Evolutionary conservation across 169 alveolate species (phyloP).

Genomic region (Perkinsus olseni): DNA sequence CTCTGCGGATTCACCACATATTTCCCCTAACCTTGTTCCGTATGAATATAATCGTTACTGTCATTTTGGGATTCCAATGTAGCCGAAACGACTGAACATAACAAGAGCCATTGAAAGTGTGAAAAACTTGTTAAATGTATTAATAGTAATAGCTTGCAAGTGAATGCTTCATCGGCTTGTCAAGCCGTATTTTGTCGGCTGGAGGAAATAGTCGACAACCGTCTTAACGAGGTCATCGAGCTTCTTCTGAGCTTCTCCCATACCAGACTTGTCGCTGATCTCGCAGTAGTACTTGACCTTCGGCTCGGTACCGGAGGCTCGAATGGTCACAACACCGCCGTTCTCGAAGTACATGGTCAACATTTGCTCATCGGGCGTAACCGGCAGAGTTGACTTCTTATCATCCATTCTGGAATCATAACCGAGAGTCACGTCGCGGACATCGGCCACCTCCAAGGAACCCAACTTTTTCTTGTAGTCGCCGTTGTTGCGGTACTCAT

Average conservation of each 20-base stretch:
- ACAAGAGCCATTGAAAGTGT: too few species aligned
- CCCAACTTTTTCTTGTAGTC: constrained; percentile 26
- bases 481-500: constrained; percentile 41
- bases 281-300: constrained; percentile 47
- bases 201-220: constrained; percentile 36
- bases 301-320: constrained; percentile 56
- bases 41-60: too few species aligned
- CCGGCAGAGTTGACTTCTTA: constrained; percentile 41
- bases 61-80: too few species aligned
- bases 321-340: constrained; percentile 28
- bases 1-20: too few species aligned
- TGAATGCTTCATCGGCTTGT: constrained; percentile 2
- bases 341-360: constrained; percentile 42
- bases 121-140: too few species aligned
- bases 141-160: too few species aligned
- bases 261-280: constrained; percentile 29
- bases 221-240: constrained; percentile 32
- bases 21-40: too few species aligned
- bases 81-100: too few species aligned
- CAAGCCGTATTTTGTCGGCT: constrained; percentile 24
- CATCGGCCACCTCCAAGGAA: constrained; percentile 29
- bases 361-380: constrained; percentile 40
- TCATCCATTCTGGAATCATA: constrained; percentile 40
- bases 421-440: constrained; percentile 48
- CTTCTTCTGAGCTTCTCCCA: constrained; percentile 21